phyloP scores from a whole-genome alignment of 805 yeast species.

The Yarrowia sp. region DNA sequence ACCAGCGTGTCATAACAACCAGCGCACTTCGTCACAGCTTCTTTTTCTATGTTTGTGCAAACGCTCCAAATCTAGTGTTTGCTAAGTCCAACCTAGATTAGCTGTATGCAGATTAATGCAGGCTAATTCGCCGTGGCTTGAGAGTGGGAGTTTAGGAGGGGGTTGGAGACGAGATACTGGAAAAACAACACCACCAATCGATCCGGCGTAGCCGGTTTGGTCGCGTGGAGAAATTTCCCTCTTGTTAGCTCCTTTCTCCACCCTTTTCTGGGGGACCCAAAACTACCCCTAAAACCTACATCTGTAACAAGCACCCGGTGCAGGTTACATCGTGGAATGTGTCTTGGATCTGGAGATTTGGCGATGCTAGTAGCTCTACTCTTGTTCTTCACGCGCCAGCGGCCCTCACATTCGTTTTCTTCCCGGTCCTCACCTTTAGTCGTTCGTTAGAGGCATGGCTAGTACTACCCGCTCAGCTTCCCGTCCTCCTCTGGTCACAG shows the following conservation, averaged over 20 bases:
- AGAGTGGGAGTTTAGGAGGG: background rate
- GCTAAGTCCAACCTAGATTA: slow-evolving; percentile 17
- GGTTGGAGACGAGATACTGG: background rate
- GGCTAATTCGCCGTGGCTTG: slow-evolving; percentile 8
- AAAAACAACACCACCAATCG: too few species aligned
- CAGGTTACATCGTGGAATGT: slow-evolving; percentile 24
- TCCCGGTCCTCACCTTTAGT: background rate
- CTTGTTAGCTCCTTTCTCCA: background rate
- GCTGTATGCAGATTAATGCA: slow-evolving; percentile 15
- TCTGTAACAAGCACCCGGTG: slow-evolving; percentile 36
- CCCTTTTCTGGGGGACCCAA: too few species aligned
- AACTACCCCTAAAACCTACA: slow-evolving; percentile 23
- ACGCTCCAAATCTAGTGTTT: background rate
- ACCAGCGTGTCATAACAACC: too few species aligned
- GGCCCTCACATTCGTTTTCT: background rate
- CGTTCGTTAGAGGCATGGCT: background rate
- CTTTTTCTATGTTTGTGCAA: background rate
- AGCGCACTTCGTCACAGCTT: background rate
- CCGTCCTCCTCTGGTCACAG: slow-evolving; percentile 2
- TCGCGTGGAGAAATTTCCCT: too few species aligned
- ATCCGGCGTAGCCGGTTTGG: too few species aligned
- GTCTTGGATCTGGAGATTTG: slow-evolving; percentile 9
- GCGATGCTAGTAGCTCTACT: background rate
- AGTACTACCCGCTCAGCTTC: too few species aligned
- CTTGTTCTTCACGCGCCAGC: slow-evolving; percentile 2